Conservation (phyloP, 2,329 filamentous ascomycete genomes). For the Parastagonospora avenae region DNA sequence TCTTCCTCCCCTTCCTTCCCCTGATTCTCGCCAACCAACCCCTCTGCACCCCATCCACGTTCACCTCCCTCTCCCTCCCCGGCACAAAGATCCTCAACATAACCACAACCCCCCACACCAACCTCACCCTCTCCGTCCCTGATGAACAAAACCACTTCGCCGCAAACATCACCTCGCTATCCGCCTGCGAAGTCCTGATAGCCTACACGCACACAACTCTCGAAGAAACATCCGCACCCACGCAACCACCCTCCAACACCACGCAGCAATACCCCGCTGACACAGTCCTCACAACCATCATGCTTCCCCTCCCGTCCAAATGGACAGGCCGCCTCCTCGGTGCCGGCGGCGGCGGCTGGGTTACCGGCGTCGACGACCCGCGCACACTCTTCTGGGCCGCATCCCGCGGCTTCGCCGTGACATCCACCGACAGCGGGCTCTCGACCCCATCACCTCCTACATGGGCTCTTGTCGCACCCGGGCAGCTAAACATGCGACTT, state of each 20-base stretch:
- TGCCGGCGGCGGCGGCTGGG: conserved; percentile 28
- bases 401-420: conserved; percentile 27
- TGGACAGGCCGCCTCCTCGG: conserved; percentile 30
- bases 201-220: conserved; percentile 33
- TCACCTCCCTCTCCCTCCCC: neutral
- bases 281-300: conserved; percentile 21
- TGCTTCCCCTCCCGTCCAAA: conserved; percentile 19
- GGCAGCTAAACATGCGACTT: conserved; percentile 23
- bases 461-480: conserved; percentile 16
- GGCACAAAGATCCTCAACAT: neutral
- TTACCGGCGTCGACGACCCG: conserved; percentile 17
- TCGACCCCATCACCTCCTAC: conserved; percentile 3
- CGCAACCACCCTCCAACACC: too few relatives aligned
- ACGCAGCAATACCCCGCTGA: conserved; percentile 14
- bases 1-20: too few relatives aligned
- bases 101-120: neutral
- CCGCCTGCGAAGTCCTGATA: conserved; percentile 45
- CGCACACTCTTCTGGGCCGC: conserved; percentile 15
- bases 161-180: conserved; percentile 6
- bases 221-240: too few relatives aligned
- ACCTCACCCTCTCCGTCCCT: conserved; percentile 5
- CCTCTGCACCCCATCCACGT: neutral
- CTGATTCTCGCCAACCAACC: neutral
- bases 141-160: conserved; percentile 14
- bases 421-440: conserved; percentile 29